phyloP scores from a whole-genome alignment of 768 basidiomycete species.

The Crassisporium funariophilum region DNA sequence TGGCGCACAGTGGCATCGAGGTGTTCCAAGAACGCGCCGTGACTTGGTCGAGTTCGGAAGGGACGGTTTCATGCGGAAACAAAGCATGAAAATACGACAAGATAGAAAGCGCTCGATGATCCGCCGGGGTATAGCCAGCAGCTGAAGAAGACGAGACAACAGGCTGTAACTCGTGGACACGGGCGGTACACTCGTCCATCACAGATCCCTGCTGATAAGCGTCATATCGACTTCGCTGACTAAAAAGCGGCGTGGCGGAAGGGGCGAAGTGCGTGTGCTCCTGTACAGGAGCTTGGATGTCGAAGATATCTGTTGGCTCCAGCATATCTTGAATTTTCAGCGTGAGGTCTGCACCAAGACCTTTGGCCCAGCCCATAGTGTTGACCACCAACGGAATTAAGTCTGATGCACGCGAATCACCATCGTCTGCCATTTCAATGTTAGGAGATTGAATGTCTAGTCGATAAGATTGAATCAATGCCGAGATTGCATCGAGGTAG shows the following conservation, averaged over 20 bases:
- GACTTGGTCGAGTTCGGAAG: conserved; percentile 29
- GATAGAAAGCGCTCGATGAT: conserved; percentile 68
- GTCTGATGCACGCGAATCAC: conserved; percentile 48
- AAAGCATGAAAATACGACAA: conserved; percentile 78
- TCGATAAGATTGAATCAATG: conserved; percentile 67
- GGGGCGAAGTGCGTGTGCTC: conserved; percentile 22
- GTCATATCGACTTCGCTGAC: conserved; percentile 5
- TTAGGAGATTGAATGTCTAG: conserved; percentile 63
- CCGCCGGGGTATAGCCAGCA: conserved; percentile 54
- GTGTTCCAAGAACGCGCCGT: conserved; percentile 66
- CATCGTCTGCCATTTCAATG: conserved; percentile 24
- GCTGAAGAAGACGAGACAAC: conserved; percentile 45
- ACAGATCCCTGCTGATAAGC: conserved; percentile 13
- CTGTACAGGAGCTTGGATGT: conserved; percentile 37
- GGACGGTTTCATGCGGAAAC: conserved; percentile 24
- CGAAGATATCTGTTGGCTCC: conserved; percentile 62
- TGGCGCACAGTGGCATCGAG: conserved; percentile 63
- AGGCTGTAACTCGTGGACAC: conserved; percentile 49
- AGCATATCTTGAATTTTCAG: conserved; percentile 67
- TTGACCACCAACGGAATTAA: conserved; percentile 86
- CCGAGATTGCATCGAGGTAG: conserved; percentile 71
- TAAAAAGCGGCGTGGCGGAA: background rate
- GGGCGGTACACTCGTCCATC: conserved; percentile 11
- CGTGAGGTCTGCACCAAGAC: conserved; percentile 83
- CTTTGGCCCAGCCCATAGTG: conserved; percentile 97